phyloP scores from a whole-genome alignment of 2,329 filamentous ascomycete genomes.

The Aspergillus quadrilineatus region DNA sequence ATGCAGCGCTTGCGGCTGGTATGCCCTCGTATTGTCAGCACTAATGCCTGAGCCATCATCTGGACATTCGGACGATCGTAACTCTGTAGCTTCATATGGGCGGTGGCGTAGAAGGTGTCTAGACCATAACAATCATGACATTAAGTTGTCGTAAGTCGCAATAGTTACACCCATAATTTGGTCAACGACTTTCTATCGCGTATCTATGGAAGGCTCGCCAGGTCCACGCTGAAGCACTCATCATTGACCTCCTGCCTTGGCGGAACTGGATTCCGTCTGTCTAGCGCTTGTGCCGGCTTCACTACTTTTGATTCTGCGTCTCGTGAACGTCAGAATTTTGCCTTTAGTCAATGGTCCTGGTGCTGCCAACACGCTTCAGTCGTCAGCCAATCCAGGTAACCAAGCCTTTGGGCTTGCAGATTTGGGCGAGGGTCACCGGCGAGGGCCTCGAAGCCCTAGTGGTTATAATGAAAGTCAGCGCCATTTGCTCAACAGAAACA shows the following conservation, averaged over 20 bases:
- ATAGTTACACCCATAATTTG: not conserved
- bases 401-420: too few relatives aligned
- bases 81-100: not conserved
- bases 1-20: not conserved
- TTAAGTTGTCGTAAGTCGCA: not conserved
- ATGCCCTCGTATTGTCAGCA: not conserved
- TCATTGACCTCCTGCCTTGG: not conserved
- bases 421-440: too few relatives aligned
- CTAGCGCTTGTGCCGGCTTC: not conserved
- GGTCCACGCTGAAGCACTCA: not conserved
- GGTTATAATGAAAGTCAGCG: not conserved
- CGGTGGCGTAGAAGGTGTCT: not conserved
- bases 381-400: too few relatives aligned
- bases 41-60: slow-evolving; percentile 11
- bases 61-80: not conserved
- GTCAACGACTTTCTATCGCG: not conserved
- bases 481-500: not conserved
- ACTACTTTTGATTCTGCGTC: not conserved
- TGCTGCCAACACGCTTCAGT: too few relatives aligned
- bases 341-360: not conserved
- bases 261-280: not conserved
- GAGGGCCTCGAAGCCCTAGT: too few relatives aligned
- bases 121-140: not conserved
- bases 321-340: not conserved
- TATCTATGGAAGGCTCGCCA: too few relatives aligned